Evolutionary conservation across 2,329 filamentous ascomycete species (phyloP).

Genomic region (Fusarium transvaalense): DNA sequence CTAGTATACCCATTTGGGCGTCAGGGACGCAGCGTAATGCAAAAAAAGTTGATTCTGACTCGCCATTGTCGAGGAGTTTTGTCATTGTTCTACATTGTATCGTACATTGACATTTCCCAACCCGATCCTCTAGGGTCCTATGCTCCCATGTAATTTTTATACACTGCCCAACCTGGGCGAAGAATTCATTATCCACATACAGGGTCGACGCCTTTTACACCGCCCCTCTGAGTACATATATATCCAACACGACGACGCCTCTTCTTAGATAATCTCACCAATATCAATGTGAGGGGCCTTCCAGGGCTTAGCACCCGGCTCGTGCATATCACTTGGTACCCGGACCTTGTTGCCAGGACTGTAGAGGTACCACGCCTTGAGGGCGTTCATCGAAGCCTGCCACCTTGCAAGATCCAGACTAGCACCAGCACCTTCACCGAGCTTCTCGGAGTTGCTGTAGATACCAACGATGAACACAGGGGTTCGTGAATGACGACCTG

Average conservation of each 20-base stretch:
- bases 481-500: conserved; percentile 83
- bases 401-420: conserved; percentile 82
- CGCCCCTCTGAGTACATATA: conserved; percentile 37
- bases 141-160: conserved; percentile 50
- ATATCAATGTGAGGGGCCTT: conserved; percentile 76
- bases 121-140: conserved; percentile 41
- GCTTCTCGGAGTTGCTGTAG: conserved; percentile 89
- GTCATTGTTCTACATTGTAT: conserved; percentile 56
- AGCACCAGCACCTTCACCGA: conserved; percentile 88
- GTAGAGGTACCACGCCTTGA: conserved; percentile 98
- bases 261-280: conserved; percentile 72
- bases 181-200: conserved; percentile 48
- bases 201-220: conserved; percentile 40
- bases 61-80: conserved; percentile 44
- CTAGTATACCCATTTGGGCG: conserved; percentile 37
- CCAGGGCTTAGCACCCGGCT: conserved; percentile 72
- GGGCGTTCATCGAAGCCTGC: conserved; percentile 83
- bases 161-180: conserved; percentile 49
- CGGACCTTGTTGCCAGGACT: conserved; percentile 75
- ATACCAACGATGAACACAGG: conserved; percentile 96
- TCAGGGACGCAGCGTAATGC: conserved; percentile 31
- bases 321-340: conserved; percentile 77
- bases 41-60: conserved; percentile 44
- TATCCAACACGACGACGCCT: conserved; percentile 23
- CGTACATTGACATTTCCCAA: conserved; percentile 54